phyloP scores from a whole-genome alignment of 1,139 yeast species.

The Zygosaccharomyces pseudobailii region DNA sequence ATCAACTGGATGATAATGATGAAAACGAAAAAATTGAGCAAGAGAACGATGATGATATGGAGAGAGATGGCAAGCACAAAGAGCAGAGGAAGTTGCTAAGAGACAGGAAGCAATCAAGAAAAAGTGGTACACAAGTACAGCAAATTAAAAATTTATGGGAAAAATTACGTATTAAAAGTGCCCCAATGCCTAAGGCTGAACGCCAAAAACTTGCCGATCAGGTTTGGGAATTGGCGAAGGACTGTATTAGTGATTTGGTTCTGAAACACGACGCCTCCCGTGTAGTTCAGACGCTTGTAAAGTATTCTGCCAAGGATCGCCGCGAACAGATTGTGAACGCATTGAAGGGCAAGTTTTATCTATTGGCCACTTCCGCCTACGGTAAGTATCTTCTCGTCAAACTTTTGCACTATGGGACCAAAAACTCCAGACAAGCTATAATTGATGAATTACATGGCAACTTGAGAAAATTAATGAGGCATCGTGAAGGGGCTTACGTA shows the following conservation, averaged over 20 bases:
- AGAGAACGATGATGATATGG: slow-evolving; percentile 22
- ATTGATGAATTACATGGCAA: slow-evolving; percentile 86
- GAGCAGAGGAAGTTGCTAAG: slow-evolving; percentile 75
- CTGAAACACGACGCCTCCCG: slow-evolving; percentile 95
- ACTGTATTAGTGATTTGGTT: slow-evolving; percentile 76
- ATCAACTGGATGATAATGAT: slow-evolving; percentile 27
- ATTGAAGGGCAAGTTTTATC: slow-evolving; percentile 72
- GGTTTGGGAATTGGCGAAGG: slow-evolving; percentile 78
- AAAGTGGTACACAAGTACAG: slow-evolving; percentile 80
- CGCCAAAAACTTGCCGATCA: slow-evolving; percentile 79
- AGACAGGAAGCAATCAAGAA: slow-evolving; percentile 83
- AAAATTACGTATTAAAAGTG: slow-evolving; percentile 76
- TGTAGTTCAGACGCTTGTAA: slow-evolving; percentile 89
- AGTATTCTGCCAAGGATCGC: slow-evolving; percentile 76
- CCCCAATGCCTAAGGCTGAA: slow-evolving; percentile 71
- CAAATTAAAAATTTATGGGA: slow-evolving; percentile 90
- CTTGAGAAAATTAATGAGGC: slow-evolving; percentile 88
- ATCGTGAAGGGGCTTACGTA: slow-evolving; percentile 98
- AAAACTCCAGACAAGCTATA: slow-evolving; percentile 67
- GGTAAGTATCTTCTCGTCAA: slow-evolving; percentile 90
- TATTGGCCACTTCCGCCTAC: slow-evolving; percentile 84
- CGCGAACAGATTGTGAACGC: slow-evolving; percentile 66
- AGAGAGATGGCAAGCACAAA: slow-evolving; percentile 48
- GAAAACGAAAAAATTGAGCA: slow-evolving; percentile 30
- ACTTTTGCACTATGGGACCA: slow-evolving; percentile 86